Conservation (phyloP, 2,329 filamentous ascomycete genomes). For the Massarina eburnea region DNA sequence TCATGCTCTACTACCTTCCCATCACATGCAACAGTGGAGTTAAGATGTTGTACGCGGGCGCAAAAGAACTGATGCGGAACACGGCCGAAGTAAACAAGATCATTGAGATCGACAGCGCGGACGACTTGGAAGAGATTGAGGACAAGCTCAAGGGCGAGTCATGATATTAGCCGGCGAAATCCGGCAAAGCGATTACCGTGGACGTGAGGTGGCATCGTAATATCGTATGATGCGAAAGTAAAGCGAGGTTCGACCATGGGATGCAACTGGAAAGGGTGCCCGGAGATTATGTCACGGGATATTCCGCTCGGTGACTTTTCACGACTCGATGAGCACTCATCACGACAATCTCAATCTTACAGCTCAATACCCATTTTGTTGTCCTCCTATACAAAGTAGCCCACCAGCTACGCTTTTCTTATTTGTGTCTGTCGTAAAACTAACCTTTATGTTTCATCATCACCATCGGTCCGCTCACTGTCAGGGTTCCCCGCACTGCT, state of each 20-base stretch:
- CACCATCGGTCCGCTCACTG: too few relatives aligned
- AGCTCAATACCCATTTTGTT: too few relatives aligned
- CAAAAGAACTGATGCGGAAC: constrained; percentile 93
- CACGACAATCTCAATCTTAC: too few relatives aligned
- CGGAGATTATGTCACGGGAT: too few relatives aligned
- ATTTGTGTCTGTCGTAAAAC: too few relatives aligned
- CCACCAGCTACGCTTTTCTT: too few relatives aligned
- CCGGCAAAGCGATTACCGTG: not conserved
- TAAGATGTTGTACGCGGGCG: constrained; percentile 92
- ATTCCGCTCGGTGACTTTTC: too few relatives aligned
- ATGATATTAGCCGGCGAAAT: constrained; percentile 3
- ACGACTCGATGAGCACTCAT: too few relatives aligned
- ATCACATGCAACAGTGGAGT: constrained; percentile 84
- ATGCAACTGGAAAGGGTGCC: too few relatives aligned
- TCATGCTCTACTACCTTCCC: constrained; percentile 92
- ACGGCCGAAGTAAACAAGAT: constrained; percentile 87
- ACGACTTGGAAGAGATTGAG: constrained; percentile 83
- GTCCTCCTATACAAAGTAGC: too few relatives aligned
- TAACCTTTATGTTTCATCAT: too few relatives aligned
- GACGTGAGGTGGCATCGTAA: not conserved
- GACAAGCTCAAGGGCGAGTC: constrained; percentile 56
- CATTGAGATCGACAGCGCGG: constrained; percentile 77
- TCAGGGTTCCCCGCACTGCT: too few relatives aligned
- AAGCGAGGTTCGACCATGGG: not conserved
- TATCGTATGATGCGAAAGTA: not conserved